Conservation (phyloP, 306 rosid species). For the Cucumis cinereus region DNA sequence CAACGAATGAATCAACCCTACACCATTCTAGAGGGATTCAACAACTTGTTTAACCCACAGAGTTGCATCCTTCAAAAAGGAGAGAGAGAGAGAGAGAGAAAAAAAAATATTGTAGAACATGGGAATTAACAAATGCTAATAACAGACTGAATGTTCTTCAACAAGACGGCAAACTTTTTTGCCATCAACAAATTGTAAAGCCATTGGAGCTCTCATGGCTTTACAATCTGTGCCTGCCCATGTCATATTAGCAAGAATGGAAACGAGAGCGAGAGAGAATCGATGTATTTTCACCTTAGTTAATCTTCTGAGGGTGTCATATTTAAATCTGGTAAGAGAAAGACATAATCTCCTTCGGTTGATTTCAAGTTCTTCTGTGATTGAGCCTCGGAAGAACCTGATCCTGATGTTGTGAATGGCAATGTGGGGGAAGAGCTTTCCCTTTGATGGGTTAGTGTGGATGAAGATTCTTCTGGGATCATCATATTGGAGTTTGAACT, state of each 20-base stretch:
- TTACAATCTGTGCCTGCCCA: background rate
- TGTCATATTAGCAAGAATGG: background rate
- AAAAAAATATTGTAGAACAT: background rate
- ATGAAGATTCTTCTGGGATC: constrained; percentile 6
- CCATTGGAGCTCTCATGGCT: background rate
- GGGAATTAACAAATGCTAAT: background rate
- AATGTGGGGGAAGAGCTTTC: constrained; percentile 12
- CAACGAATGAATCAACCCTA: constrained; percentile 10
- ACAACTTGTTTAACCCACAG: background rate
- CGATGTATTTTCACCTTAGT: background rate
- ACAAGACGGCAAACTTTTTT: background rate
- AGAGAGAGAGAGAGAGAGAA: too few species aligned
- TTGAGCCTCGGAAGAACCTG: constrained; percentile 21
- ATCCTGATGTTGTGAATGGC: background rate
- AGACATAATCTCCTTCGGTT: constrained; percentile 16
- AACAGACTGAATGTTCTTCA: background rate
- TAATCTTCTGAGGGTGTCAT: constrained; percentile 47
- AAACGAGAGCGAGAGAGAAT: background rate
- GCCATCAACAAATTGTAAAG: background rate
- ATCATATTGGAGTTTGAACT: constrained; percentile 20
- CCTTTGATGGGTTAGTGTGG: constrained; percentile 42
- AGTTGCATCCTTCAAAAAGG: background rate
- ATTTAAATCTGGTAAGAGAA: constrained; percentile 74
- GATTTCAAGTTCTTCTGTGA: constrained; percentile 10
- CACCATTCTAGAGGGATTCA: constrained; percentile 1